Conservation (phyloP, 345 rosid genomes). For the Salix viminalis region DNA sequence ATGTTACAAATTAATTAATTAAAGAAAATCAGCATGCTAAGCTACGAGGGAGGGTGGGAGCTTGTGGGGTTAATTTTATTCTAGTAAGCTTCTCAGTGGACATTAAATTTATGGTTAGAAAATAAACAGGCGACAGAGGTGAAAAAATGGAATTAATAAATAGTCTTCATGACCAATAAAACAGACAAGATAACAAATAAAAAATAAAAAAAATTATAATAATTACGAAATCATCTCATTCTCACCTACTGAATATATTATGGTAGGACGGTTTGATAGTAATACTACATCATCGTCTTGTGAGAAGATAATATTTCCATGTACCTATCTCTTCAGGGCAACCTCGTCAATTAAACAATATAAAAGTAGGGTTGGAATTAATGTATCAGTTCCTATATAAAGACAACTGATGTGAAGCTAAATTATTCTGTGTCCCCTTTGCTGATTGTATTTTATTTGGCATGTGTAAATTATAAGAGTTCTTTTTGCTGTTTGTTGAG, state of each 20-base stretch:
- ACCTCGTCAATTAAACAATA: neutral
- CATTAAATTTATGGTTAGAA: neutral
- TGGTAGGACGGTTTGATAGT: neutral
- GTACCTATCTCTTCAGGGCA: neutral
- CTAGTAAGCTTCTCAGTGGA: neutral
- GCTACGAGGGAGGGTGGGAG: too few relatives aligned
- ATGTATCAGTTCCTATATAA: neutral
- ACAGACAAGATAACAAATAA: neutral
- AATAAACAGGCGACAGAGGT: neutral
- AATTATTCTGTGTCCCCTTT: too few relatives aligned
- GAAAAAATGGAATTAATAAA: neutral
- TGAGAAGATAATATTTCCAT: neutral
- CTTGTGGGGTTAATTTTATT: too few relatives aligned
- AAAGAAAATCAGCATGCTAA: too few relatives aligned
- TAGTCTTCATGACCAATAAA: neutral
- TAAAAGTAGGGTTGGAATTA: neutral
- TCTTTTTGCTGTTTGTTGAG: too few relatives aligned
- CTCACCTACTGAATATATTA: neutral
- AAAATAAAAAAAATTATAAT: neutral
- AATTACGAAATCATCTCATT: neutral
- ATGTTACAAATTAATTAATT: too few relatives aligned
- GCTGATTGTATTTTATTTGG: too few relatives aligned
- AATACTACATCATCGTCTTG: neutral
- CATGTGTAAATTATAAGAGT: too few relatives aligned
- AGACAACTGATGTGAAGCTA: neutral